These are phyloP conservation scores for Schwanniomyces polymorphus DNA, from an alignment of 805 yeast genomes.

Conservation along the genomic window DNA sequence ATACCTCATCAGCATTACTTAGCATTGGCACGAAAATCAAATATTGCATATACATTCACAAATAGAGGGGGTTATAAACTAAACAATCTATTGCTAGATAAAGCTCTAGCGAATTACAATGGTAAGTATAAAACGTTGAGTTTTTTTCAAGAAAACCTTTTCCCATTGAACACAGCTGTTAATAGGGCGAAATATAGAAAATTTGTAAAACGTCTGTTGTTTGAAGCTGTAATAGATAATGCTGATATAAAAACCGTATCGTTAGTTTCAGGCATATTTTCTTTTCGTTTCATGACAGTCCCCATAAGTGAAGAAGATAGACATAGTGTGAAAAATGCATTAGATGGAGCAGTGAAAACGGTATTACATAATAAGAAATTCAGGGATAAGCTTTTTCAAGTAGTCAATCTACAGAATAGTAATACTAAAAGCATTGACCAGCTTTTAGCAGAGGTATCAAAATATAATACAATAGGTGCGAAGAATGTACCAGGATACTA, in stretches of 20 bases:
- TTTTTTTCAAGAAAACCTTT: conserved; percentile 22
- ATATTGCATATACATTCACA: conserved; percentile 34
- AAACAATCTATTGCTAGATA: conserved; percentile 24
- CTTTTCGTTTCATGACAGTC: conserved; percentile 14
- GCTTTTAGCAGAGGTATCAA: conserved; percentile 2
- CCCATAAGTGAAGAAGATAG: conserved; percentile 21
- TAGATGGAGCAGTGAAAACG: conserved; percentile 11
- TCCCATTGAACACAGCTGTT: conserved; percentile 35
- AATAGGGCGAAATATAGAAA: conserved; percentile 27
- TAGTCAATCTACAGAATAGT: conserved; percentile 3
- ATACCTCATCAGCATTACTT: conserved; percentile 29
- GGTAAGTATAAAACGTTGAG: conserved; percentile 23
- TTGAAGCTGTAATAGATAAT: conserved; percentile 11
- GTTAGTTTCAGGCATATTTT: conserved; percentile 24
- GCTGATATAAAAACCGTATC: conserved; percentile 3
- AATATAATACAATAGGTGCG: conserved; percentile 13
- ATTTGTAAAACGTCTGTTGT: conserved; percentile 14
- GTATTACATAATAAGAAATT: conserved; percentile 3
- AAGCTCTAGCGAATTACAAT: conserved; percentile 18
- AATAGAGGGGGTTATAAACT: conserved; percentile 25
- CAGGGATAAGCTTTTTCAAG: not conserved
- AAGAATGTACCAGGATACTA: conserved; percentile 13
- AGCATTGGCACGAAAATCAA: conserved; percentile 34
- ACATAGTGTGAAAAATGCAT: conserved; percentile 4
- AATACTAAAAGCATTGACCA: conserved; percentile 1